Evolutionary conservation across 495 filamentous ascomycete genomes (phyloP).

Genomic region (Daldinia concentrica): DNA sequence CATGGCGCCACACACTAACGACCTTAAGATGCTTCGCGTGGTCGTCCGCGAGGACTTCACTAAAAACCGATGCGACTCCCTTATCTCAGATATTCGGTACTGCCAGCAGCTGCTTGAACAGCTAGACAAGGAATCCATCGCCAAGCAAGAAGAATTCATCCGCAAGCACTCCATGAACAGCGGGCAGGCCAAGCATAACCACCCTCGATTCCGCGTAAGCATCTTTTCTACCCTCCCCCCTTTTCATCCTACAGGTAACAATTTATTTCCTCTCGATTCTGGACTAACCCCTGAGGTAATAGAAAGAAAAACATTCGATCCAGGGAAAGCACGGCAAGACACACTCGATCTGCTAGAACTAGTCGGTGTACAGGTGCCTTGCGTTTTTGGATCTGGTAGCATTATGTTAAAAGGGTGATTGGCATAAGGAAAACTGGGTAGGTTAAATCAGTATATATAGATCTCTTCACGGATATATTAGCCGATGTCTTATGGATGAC

Average conservation of each 20-base stretch:
- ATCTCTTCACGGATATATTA: conserved; percentile 8
- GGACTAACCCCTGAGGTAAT: conserved; percentile 20
- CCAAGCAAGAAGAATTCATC: conserved; percentile 72
- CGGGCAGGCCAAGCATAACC: conserved; percentile 66
- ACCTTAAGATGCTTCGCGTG: conserved; percentile 85
- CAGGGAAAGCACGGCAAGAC: conserved; percentile 92
- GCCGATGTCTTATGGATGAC: conserved; percentile 1
- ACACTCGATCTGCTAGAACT: conserved; percentile 76
- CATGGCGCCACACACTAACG: conserved; percentile 84
- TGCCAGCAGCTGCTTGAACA: conserved; percentile 71
- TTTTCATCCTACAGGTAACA: conserved; percentile 7
- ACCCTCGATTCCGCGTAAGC: conserved; percentile 67
- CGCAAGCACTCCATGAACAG: conserved; percentile 63
- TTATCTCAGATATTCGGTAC: conserved; percentile 77
- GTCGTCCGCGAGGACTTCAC: conserved; percentile 92
- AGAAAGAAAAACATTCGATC: conserved; percentile 81
- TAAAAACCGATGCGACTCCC: conserved; percentile 73
- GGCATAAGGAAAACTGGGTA: neutral
- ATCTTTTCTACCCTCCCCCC: neutral
- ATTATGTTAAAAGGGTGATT: neutral
- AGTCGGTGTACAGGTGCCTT: neutral
- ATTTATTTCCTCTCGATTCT: neutral
- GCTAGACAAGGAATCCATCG: conserved; percentile 75
- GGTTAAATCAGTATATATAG: conserved; percentile 18
- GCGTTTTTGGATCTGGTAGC: neutral